A percentile compares a stretch with the other conserved stretches of the same genome.
phyloP scores from a whole-genome alignment of 371 early-diverging fungal species.

The Catenaria anguillulae region DNA sequence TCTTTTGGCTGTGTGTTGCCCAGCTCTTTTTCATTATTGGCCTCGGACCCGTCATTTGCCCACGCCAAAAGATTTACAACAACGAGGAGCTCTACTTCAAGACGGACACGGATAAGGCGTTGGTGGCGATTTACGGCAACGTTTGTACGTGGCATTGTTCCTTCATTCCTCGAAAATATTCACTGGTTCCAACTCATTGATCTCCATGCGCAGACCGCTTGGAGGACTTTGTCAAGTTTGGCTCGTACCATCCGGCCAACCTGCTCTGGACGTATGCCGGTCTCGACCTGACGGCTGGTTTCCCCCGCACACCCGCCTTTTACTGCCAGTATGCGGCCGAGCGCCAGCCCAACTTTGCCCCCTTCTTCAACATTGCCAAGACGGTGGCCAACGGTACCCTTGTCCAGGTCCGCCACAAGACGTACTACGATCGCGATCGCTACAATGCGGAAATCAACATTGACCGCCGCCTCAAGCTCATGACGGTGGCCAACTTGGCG shows the following conservation, averaged over 20 bases:
- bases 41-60: constrained; percentile 37
- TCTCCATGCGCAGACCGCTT: not conserved
- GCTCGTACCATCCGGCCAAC: constrained; percentile 1
- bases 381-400: constrained; percentile 5
- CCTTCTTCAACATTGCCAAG: constrained; percentile 1
- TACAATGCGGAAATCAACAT: not conserved
- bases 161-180: not conserved
- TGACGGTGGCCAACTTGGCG: not conserved
- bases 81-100: constrained; percentile 5
- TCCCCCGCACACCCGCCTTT: constrained; percentile 6
- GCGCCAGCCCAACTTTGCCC: not conserved
- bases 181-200: too few species aligned
- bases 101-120: not conserved
- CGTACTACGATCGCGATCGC: constrained; percentile 3
- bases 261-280: not conserved
- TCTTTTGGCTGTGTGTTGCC: constrained; percentile 33
- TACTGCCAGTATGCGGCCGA: constrained; percentile 7
- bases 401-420: constrained; percentile 1
- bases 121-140: constrained; percentile 6
- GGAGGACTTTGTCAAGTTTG: not conserved
- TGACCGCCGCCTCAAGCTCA: constrained; percentile 1
- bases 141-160: not conserved
- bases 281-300: constrained; percentile 9
- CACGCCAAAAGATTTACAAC: constrained; percentile 19
- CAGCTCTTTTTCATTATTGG: constrained; percentile 44